Percentiles rank a stretch among this genome's conserved stretches.
phyloP scores from a whole-genome alignment of 306 rosid species.

The Cercis canadensis region DNA sequence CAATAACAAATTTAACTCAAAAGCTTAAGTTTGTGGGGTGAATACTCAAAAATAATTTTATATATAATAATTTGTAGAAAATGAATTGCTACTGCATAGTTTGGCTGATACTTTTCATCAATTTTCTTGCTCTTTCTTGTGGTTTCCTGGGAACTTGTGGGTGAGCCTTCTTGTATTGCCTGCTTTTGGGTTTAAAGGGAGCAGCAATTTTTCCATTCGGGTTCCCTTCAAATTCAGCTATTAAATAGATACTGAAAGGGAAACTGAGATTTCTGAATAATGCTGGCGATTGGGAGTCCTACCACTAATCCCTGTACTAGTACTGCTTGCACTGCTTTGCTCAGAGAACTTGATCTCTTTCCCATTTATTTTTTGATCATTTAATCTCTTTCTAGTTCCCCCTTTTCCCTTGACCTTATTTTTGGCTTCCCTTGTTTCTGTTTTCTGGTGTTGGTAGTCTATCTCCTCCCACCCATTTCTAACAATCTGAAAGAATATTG shows the following conservation, averaged over 20 bases:
- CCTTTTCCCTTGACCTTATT: too few relatives aligned
- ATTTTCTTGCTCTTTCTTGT: too few relatives aligned
- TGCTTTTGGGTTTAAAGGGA: conserved; percentile 13
- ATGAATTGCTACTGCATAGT: too few relatives aligned
- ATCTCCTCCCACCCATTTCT: too few relatives aligned
- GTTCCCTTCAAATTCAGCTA: conserved; percentile 28
- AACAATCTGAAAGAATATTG: too few relatives aligned
- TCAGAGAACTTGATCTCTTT: conserved; percentile 77
- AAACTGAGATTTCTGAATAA: conserved; percentile 50
- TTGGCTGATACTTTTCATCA: too few relatives aligned
- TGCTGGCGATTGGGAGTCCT: conserved; percentile 86
- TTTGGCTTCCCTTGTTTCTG: neutral
- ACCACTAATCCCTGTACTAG: conserved; percentile 55
- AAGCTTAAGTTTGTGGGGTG: too few relatives aligned
- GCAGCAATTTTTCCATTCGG: conserved; percentile 1
- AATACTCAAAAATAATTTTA: too few relatives aligned
- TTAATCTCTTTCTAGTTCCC: neutral
- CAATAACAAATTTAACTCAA: too few relatives aligned
- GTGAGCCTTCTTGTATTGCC: conserved; percentile 32
- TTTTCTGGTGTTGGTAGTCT: too few relatives aligned
- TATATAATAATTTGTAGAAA: too few relatives aligned
- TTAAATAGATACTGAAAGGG: conserved; percentile 33
- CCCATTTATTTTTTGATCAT: conserved; percentile 17
- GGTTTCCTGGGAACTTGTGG: conserved; percentile 36
- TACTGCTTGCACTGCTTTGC: conserved; percentile 79